Percentiles rank a stretch among this genome's conserved stretches.
Evolutionary conservation across 2,329 filamentous ascomycete species (phyloP).

Genomic region (Hypoxylon sp.): DNA sequence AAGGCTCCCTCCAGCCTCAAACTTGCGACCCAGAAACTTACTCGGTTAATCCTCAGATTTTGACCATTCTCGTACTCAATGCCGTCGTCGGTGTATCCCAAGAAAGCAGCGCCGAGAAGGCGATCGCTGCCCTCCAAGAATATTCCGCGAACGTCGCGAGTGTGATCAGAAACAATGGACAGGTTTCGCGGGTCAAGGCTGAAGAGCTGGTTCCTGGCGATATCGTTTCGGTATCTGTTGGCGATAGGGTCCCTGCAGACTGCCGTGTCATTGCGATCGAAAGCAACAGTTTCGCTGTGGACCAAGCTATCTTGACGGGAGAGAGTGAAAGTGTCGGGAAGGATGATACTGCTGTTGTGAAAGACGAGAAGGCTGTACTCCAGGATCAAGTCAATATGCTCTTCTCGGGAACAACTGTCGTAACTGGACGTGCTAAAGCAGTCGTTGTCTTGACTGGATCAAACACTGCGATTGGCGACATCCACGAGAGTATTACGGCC

Average conservation of each 20-base stretch:
- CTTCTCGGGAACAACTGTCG: slow-evolving; percentile 97
- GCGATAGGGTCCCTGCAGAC: slow-evolving; percentile 94
- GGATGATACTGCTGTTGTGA: slow-evolving; percentile 75
- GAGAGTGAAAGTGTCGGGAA: slow-evolving; percentile 98
- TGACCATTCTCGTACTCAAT: slow-evolving; percentile 97
- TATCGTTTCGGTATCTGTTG: slow-evolving; percentile 87
- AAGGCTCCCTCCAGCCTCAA: slow-evolving; percentile 61
- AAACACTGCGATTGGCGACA: slow-evolving; percentile 96
- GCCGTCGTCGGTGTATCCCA: slow-evolving; percentile 97
- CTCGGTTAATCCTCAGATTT: slow-evolving; percentile 72
- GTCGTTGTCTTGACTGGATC: slow-evolving; percentile 91
- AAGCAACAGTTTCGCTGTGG: slow-evolving; percentile 97
- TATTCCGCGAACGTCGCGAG: slow-evolving; percentile 99
- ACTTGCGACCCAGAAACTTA: slow-evolving; percentile 42
- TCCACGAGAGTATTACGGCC: slow-evolving; percentile 97
- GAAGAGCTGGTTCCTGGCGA: slow-evolving; percentile 97
- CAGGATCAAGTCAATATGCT: slow-evolving; percentile 98
- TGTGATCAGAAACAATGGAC: slow-evolving; percentile 84
- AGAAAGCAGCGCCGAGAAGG: slow-evolving; percentile 98
- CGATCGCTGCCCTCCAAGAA: slow-evolving; percentile 97
- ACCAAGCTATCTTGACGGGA: slow-evolving; percentile 96
- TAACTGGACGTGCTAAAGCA: slow-evolving; percentile 92
- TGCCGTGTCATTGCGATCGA: slow-evolving; percentile 91
- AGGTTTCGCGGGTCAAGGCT: slow-evolving; percentile 88
- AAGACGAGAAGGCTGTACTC: slow-evolving; percentile 89